A percentile compares a stretch with the other conserved stretches of the same genome.
Conservation (phyloP, 176 grass and related monocot genomes). For the Urochloa ruziziensis region DNA sequence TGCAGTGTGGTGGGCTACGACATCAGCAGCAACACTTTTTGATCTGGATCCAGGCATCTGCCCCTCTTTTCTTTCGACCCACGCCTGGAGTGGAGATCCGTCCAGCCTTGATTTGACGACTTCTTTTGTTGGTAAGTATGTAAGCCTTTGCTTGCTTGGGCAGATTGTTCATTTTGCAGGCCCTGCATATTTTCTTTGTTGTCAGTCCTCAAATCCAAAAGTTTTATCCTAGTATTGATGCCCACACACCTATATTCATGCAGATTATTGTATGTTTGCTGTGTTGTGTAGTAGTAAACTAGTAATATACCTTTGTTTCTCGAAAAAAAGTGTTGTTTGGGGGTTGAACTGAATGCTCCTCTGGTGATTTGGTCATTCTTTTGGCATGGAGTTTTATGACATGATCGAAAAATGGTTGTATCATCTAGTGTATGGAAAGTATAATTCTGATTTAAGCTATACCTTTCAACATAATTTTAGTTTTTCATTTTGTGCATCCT, state of each 20-base stretch:
- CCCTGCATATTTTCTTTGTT: neutral
- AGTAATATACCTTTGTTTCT: neutral
- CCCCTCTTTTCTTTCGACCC: neutral
- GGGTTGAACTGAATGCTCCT: neutral
- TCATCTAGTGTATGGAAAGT: neutral
- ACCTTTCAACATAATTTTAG: neutral
- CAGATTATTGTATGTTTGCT: neutral
- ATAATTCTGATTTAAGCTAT: neutral
- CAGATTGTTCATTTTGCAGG: neutral
- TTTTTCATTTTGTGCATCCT: neutral
- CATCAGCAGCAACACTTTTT: neutral
- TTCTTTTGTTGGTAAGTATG: neutral
- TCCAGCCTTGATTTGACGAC: neutral
- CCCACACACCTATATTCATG: neutral
- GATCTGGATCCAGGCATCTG: neutral
- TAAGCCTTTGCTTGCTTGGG: neutral
- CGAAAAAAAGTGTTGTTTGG: neutral
- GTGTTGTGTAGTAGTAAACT: no score
- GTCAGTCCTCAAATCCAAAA: neutral
- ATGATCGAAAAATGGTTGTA: neutral
- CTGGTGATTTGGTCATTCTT: neutral
- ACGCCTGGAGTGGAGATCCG: neutral
- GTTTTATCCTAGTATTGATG: neutral
- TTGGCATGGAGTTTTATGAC: neutral
- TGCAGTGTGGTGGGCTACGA: neutral